Conservation (phyloP, 805 yeast genomes). For the Huiozyma sinensis region DNA sequence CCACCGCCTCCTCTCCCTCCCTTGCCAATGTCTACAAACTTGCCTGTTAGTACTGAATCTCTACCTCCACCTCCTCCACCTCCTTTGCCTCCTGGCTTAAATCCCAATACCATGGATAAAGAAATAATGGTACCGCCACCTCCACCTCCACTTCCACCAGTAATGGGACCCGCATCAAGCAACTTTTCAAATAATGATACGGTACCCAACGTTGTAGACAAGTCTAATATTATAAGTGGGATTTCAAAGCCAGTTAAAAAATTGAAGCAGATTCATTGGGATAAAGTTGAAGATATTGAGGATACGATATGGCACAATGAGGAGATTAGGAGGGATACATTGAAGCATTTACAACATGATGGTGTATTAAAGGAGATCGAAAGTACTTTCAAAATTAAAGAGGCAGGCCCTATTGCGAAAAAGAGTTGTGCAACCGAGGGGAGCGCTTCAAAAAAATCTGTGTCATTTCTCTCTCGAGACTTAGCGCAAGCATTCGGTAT, state of each 20-base stretch:
- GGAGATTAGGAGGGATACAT: slow-evolving; percentile 30
- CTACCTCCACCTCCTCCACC: slow-evolving; percentile 22
- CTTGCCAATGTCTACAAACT: too few species aligned
- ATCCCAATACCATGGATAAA: not conserved
- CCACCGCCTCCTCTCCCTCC: too few species aligned
- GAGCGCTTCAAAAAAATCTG: slow-evolving; percentile 32
- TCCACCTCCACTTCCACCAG: slow-evolving; percentile 11
- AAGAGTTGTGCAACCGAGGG: slow-evolving; percentile 23
- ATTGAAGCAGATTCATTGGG: slow-evolving; percentile 78
- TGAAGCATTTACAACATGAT: slow-evolving; percentile 39
- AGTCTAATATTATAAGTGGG: not conserved
- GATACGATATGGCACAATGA: slow-evolving; percentile 54
- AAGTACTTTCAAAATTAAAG: slow-evolving; percentile 42
- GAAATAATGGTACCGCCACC: slow-evolving; percentile 4
- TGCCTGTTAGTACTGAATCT: not conserved
- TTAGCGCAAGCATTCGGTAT: slow-evolving; percentile 73
- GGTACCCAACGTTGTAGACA: slow-evolving; percentile 1
- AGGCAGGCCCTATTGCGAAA: slow-evolving; percentile 26
- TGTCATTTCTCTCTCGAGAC: slow-evolving; percentile 56
- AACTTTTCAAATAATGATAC: not conserved
- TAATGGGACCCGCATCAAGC: not conserved
- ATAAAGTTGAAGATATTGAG: slow-evolving; percentile 47
- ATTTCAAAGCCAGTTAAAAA: slow-evolving; percentile 19
- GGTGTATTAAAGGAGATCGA: slow-evolving; percentile 64
- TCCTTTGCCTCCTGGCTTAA: not conserved